Evolutionary conservation across 371 early-diverging fungal species (phyloP).

Genomic region (Actinomortierella wolfii): DNA sequence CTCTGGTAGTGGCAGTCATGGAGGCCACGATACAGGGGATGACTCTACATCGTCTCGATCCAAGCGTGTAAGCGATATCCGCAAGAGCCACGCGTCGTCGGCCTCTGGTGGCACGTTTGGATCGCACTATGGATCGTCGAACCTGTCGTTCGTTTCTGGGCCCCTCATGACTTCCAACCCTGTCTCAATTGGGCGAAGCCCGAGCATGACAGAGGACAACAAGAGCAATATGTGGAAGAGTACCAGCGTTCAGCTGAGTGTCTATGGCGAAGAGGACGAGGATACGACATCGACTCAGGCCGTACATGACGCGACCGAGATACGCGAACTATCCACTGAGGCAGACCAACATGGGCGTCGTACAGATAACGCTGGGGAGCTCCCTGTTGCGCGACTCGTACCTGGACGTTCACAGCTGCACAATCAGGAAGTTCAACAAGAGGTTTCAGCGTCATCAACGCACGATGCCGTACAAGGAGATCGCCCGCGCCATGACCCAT

Average conservation of each 20-base stretch:
- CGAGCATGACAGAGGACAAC: background rate
- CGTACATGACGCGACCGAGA: background rate
- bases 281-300: background rate
- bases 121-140: slow-evolving; percentile 14
- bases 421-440: slow-evolving; percentile 4
- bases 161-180: slow-evolving; percentile 18
- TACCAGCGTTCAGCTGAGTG: slow-evolving; percentile 25
- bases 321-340: background rate
- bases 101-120: no score
- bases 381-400: slow-evolving; percentile 7
- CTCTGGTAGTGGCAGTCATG: background rate
- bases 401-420: background rate
- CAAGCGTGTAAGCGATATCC: no score
- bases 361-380: slow-evolving; percentile 13
- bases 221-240: slow-evolving; percentile 1
- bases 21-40: slow-evolving; percentile 20
- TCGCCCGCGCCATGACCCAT: slow-evolving; percentile 5
- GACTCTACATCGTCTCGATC: slow-evolving; percentile 12
- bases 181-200: slow-evolving; percentile 8
- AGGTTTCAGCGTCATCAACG: background rate
- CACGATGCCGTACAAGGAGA: background rate
- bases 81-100: no score
- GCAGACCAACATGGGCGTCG: slow-evolving; percentile 7
- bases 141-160: slow-evolving; percentile 21
- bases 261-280: slow-evolving; percentile 24